A percentile compares a stretch with the other conserved stretches of the same genome.
phyloP scores from a whole-genome alignment of 345 rosid genomes.

The Brassica juncea region DNA sequence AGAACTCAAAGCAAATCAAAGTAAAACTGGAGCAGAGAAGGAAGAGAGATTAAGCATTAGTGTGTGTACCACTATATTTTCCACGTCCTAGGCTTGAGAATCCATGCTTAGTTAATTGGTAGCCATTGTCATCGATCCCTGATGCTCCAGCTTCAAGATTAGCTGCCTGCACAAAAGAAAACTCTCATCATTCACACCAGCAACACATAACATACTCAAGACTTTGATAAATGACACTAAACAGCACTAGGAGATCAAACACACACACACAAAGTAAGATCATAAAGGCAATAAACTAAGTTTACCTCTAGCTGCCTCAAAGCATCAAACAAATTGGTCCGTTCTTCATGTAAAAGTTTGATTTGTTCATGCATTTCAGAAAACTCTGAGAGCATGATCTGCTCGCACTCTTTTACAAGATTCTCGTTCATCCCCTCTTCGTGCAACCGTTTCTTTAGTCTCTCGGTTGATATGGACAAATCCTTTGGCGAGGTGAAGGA shows the following conservation, averaged over 20 bases:
- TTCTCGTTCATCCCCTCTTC: conserved; percentile 68
- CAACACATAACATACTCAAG: background rate
- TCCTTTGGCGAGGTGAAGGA: conserved; percentile 56
- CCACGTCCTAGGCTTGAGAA: conserved; percentile 67
- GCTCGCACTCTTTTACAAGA: conserved; percentile 84
- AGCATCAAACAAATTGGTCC: conserved; percentile 74
- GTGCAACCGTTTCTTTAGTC: conserved; percentile 64
- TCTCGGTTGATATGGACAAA: conserved; percentile 72
- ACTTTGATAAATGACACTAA: background rate
- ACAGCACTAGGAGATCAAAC: background rate
- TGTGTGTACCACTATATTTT: conserved; percentile 73
- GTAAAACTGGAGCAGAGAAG: conserved; percentile 3
- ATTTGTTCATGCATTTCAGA: conserved; percentile 70
- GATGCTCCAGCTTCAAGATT: conserved; percentile 76
- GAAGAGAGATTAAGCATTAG: background rate
- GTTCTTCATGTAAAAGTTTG: conserved; percentile 70
- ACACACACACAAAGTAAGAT: background rate
- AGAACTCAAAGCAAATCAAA: conserved; percentile 2
- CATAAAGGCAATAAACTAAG: background rate
- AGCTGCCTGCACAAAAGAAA: conserved; percentile 59
- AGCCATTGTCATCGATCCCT: conserved; percentile 63
- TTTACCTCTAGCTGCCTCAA: conserved; percentile 91
- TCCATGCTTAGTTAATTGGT: conserved; percentile 68
- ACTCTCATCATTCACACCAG: background rate
- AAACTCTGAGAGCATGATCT: conserved; percentile 87